These are phyloP conservation scores for Capsaspora owczarzaki DNA, from an alignment of 78 protist species.

Conservation along the genomic window DNA sequence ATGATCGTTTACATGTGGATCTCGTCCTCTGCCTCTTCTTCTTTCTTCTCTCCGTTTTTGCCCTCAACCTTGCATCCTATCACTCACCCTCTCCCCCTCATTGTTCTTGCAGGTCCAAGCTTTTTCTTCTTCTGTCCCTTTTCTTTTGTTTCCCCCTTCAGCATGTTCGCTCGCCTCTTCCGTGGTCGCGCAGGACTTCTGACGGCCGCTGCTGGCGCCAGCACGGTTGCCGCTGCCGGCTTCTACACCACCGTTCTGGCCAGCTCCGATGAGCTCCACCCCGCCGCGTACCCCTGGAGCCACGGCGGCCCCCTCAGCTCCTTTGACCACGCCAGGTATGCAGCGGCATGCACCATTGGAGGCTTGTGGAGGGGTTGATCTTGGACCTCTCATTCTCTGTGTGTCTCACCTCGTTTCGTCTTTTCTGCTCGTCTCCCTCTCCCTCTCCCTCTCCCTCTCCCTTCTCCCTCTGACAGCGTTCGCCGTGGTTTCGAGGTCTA, in stretches of 20 bases:
- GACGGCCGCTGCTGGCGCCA: background rate
- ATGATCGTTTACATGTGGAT: too few species aligned
- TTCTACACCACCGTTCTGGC: background rate
- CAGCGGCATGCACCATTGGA: too few species aligned
- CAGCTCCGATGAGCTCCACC: constrained; percentile 21
- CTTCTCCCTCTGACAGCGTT: constrained; percentile 8
- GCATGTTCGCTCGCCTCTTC: too few species aligned
- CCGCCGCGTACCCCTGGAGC: constrained; percentile 48
- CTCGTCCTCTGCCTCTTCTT: too few species aligned
- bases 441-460: background rate
- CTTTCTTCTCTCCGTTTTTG: too few species aligned
- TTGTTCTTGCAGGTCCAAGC: too few species aligned
- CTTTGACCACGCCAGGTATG: constrained; percentile 30
- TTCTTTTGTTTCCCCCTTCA: too few species aligned
- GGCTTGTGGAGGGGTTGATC: background rate
- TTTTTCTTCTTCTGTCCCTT: too few species aligned
- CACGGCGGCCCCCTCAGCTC: constrained; percentile 31
- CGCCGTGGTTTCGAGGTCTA: constrained; percentile 84
- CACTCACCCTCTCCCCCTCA: too few species aligned
- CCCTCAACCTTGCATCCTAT: too few species aligned
- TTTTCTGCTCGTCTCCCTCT: background rate
- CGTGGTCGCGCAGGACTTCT: too few species aligned
- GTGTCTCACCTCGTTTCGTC: background rate
- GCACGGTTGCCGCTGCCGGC: background rate
- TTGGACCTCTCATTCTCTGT: background rate